These are phyloP conservation scores for Daldinia caldariorum DNA, from an alignment of 495 filamentous ascomycete species.

Conservation along the genomic window DNA sequence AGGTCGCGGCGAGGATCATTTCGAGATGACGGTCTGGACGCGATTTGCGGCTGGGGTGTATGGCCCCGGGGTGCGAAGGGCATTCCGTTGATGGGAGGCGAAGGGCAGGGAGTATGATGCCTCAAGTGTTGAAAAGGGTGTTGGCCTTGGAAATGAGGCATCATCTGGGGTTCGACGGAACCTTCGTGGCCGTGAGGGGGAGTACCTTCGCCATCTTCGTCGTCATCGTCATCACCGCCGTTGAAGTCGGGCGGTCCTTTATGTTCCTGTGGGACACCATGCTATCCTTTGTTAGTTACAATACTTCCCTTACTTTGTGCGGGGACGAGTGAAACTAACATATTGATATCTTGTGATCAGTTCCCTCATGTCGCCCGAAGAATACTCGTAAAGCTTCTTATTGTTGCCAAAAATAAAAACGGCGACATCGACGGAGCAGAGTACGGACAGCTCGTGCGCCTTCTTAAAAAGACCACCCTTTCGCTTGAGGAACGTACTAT, in stretches of 20 bases:
- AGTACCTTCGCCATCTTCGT: conserved; percentile 85
- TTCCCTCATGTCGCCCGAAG: conserved; percentile 90
- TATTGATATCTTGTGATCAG: conserved; percentile 87
- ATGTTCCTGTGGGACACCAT: conserved; percentile 91
- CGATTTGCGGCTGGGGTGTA: conserved; percentile 79
- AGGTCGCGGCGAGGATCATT: conserved; percentile 79
- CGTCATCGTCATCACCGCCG: conserved; percentile 83
- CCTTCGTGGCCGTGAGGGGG: conserved; percentile 66
- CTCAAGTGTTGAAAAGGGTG: conserved; percentile 80
- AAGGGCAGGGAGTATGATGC: conserved; percentile 83
- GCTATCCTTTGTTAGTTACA: conserved; percentile 65
- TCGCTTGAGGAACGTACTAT: conserved; percentile 95
- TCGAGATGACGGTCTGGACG: conserved; percentile 83
- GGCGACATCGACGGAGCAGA: conserved; percentile 97
- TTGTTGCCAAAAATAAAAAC: conserved; percentile 98
- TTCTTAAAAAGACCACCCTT: conserved; percentile 99
- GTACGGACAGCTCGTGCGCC: conserved; percentile 96
- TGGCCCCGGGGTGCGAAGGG: conserved; percentile 74
- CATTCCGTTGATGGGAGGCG: conserved; percentile 89
- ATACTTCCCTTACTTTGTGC: conserved; percentile 8
- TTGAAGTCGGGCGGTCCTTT: conserved; percentile 95
- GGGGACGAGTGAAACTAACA: conserved; percentile 64
- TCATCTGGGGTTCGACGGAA: conserved; percentile 63
- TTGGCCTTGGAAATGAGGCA: conserved; percentile 81
- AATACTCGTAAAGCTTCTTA: conserved; percentile 98